phyloP scores from a whole-genome alignment of 2,329 filamentous ascomycete species.

The Akanthomyces lecanii region DNA sequence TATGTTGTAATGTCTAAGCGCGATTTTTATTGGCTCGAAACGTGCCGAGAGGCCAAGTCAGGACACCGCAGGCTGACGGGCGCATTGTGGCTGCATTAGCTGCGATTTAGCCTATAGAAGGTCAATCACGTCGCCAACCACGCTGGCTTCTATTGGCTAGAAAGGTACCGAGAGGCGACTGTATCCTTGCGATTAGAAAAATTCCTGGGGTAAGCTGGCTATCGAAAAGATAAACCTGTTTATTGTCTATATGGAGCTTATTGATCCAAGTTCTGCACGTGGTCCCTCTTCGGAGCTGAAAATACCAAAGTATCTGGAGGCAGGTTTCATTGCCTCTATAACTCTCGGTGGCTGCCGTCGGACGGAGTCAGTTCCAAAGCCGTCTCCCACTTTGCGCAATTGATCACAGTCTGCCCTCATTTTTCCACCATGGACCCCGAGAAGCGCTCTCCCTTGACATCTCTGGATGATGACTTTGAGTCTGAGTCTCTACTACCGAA shows the following conservation, averaged over 20 bases:
- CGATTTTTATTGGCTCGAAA: not conserved
- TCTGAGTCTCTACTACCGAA: constrained; percentile 1
- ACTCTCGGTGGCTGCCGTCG: not conserved
- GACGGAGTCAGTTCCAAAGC: not conserved
- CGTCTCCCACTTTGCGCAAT: not conserved
- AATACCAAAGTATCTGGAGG: not conserved
- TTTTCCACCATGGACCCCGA: not conserved
- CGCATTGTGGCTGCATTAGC: constrained; percentile 5
- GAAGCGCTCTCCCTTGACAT: not conserved
- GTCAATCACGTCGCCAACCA: not conserved
- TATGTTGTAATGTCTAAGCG: not conserved
- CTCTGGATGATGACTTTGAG: not conserved
- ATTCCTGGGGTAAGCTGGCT: not conserved
- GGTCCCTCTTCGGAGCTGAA: not conserved
- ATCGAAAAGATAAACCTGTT: not conserved
- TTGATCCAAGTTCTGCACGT: not conserved
- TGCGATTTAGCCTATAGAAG: not conserved
- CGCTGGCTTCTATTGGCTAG: not conserved
- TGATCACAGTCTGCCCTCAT: not conserved
- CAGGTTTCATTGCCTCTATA: not conserved
- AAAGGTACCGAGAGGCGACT: not conserved
- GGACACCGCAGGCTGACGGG: not conserved
- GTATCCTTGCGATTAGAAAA: not conserved
- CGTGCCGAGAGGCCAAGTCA: not conserved
- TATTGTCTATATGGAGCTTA: not conserved